Percentiles rank a stretch among this genome's conserved stretches.
phyloP scores from a whole-genome alignment of 331 rosid species.

The Pyrus hybrid region DNA sequence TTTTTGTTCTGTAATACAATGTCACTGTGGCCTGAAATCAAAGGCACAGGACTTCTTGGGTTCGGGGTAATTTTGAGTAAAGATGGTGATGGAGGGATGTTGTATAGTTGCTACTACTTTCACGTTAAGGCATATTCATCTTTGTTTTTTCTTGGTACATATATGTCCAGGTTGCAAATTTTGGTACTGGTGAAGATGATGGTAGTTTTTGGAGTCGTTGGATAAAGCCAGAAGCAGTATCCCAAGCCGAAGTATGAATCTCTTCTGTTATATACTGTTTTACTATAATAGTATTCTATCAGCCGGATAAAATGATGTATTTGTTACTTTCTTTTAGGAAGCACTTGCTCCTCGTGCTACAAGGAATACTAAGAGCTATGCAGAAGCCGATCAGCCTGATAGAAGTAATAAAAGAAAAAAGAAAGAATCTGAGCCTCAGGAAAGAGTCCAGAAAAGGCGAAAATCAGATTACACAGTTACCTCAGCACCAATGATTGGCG shows the following conservation, averaged over 20 bases:
- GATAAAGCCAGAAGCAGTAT: conserved; percentile 84
- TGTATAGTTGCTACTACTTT: background rate
- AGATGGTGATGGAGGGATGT: background rate
- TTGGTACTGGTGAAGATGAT: conserved; percentile 86
- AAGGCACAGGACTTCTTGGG: background rate
- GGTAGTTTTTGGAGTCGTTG: conserved; percentile 98
- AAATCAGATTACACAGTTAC: no score
- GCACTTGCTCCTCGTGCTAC: conserved; percentile 94
- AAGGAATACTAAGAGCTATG: conserved; percentile 84
- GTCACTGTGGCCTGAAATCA: background rate
- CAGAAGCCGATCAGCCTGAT: conserved; percentile 77
- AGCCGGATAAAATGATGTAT: background rate
- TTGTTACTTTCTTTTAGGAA: conserved; percentile 38
- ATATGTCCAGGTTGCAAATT: conserved; percentile 74
- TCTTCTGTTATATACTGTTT: background rate
- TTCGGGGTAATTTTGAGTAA: background rate
- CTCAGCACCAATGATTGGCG: conserved; percentile 78
- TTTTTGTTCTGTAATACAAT: background rate
- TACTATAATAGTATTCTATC: background rate
- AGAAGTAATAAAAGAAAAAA: no score
- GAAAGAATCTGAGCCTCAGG: no score
- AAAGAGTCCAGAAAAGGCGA: no score
- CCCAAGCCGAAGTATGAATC: conserved; percentile 79
- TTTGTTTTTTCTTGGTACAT: background rate
- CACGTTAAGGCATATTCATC: background rate